Conservation (phyloP, 768 basidiomycete species). For the Exsudoporus frostii region DNA sequence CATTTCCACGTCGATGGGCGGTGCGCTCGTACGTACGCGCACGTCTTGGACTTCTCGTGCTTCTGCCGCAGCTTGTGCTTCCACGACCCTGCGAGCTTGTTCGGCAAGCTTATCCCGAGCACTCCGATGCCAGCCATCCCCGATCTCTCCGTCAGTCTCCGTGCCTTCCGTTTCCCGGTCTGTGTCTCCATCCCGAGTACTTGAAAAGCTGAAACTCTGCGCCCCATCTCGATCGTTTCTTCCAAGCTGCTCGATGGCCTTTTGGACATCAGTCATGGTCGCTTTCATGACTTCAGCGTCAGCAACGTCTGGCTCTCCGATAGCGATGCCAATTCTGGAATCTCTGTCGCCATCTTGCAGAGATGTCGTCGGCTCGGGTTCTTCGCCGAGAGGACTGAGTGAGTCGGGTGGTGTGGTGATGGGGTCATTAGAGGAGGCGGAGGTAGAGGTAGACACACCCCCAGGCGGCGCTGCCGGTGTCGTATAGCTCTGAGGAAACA, state of each 20-base stretch:
- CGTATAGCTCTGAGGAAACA: conserved; percentile 92
- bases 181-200: conserved; percentile 53
- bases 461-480: conserved; percentile 48
- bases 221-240: conserved; percentile 53
- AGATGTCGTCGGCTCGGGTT: conserved; percentile 40
- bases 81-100: conserved; percentile 60
- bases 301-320: conserved; percentile 19
- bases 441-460: conserved; percentile 23
- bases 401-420: conserved; percentile 20
- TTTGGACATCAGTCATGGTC: conserved; percentile 86
- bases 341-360: conserved; percentile 22
- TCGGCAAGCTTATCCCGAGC: conserved; percentile 67
- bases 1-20: conserved; percentile 71
- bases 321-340: conserved; percentile 27
- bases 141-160: conserved; percentile 49
- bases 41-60: conserved; percentile 53
- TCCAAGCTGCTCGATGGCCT: conserved; percentile 86
- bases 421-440: conserved; percentile 26
- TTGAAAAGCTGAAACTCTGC: conserved; percentile 76
- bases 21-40: conserved; percentile 41
- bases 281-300: conserved; percentile 72
- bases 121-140: conserved; percentile 62
- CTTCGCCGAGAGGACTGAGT: conserved; percentile 48
- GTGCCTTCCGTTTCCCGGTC: conserved; percentile 48
- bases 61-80: conserved; percentile 38